Conservation (phyloP, 306 rosid genomes). For the Begonia fuchsioides region DNA sequence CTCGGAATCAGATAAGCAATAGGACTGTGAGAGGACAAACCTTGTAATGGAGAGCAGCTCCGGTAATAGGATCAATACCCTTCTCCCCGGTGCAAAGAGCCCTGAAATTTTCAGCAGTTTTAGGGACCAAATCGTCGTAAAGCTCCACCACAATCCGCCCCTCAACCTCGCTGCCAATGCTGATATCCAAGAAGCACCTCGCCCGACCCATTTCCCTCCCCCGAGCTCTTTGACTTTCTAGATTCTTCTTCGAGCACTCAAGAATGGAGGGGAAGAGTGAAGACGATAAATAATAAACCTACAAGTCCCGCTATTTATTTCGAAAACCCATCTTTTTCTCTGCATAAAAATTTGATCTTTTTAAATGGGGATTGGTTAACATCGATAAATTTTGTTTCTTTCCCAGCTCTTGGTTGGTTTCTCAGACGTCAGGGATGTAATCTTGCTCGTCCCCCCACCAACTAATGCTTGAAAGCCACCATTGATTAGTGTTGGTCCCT, state of each 20-base stretch:
- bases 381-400: not conserved
- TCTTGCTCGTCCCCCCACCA: not conserved
- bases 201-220: constrained; percentile 33
- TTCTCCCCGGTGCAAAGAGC: too few relatives aligned
- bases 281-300: not conserved
- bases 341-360: not conserved
- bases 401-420: not conserved
- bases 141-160: constrained; percentile 62
- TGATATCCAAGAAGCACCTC: constrained; percentile 41
- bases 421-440: not conserved
- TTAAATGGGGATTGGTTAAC: not conserved
- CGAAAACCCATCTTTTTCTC: not conserved
- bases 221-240: constrained; percentile 3
- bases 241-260: constrained; percentile 1
- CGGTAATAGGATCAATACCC: constrained; percentile 39
- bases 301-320: constrained; percentile 9
- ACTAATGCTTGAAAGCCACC: too few relatives aligned
- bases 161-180: constrained; percentile 50
- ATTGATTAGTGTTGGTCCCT: not conserved
- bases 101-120: constrained; percentile 69
- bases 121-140: constrained; percentile 50
- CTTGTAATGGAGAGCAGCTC: constrained; percentile 57
- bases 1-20: not conserved
- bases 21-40: constrained; percentile 14
- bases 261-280: not conserved